Evolutionary conservation across 2,329 filamentous ascomycete species (phyloP).

Genomic region (Penicillium hesseltinei): DNA sequence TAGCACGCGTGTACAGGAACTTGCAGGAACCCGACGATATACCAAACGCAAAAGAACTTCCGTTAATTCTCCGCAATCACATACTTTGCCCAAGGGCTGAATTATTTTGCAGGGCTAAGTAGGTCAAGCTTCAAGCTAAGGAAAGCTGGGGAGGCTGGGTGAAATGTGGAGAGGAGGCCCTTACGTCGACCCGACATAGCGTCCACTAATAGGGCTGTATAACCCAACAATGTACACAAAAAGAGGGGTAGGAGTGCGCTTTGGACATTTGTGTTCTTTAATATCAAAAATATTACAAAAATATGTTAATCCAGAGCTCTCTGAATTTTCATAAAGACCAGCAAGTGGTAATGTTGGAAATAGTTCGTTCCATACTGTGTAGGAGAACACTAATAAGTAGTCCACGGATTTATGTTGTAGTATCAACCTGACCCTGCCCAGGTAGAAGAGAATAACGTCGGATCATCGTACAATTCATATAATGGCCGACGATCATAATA

Average conservation of each 20-base stretch:
- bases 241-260: neutral
- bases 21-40: neutral
- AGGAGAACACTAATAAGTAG: neutral
- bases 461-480: neutral
- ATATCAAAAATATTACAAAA: neutral
- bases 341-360: neutral
- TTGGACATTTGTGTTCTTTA: neutral
- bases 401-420: neutral
- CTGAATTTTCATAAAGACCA: neutral
- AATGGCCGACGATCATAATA: slow-evolving; percentile 15
- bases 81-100: slow-evolving; percentile 3
- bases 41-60: slow-evolving; percentile 6
- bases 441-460: neutral
- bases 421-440: neutral
- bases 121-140: neutral
- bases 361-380: neutral
- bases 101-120: slow-evolving; percentile 16
- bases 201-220: neutral
- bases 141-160: neutral
- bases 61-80: slow-evolving; percentile 20
- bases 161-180: slow-evolving; percentile 6
- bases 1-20: neutral
- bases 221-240: neutral
- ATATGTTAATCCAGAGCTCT: neutral
- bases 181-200: slow-evolving; percentile 1